Evolutionary conservation across 495 filamentous ascomycete genomes (phyloP).

Genomic region (Annulohypoxylon moriforme): DNA sequence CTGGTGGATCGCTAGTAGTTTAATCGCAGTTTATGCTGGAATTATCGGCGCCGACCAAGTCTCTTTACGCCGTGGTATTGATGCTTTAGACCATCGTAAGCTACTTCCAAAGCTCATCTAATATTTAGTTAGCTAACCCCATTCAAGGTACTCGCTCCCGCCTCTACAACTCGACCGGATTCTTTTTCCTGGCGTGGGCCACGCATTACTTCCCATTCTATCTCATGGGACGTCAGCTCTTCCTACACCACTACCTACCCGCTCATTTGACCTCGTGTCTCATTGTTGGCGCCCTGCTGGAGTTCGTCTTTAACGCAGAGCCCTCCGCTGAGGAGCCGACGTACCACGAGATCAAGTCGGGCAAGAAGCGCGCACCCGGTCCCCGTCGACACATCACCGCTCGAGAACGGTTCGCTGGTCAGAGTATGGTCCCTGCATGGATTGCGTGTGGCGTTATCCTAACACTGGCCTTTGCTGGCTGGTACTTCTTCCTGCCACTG

Average conservation of each 20-base stretch:
- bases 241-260: conserved; percentile 97
- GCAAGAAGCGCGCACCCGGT: conserved; percentile 58
- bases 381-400: conserved; percentile 71
- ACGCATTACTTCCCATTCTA: conserved; percentile 99
- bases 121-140: conserved; percentile 35
- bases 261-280: conserved; percentile 93
- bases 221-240: conserved; percentile 97
- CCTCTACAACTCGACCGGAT: conserved; percentile 97
- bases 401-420: conserved; percentile 80
- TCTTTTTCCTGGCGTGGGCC: conserved; percentile 98
- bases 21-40: conserved; percentile 92
- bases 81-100: conserved; percentile 94
- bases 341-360: conserved; percentile 61
- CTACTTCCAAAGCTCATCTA: conserved; percentile 39
- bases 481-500: conserved; percentile 92
- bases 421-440: conserved; percentile 83
- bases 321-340: conserved; percentile 65
- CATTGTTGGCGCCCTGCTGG: conserved; percentile 93
- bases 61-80: conserved; percentile 88
- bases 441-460: conserved; percentile 77
- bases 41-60: conserved; percentile 94
- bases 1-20: conserved; percentile 94
- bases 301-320: conserved; percentile 95
- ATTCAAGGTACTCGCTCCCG: conserved; percentile 82
- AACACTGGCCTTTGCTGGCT: conserved; percentile 75